A percentile compares a stretch with the other conserved stretches of the same genome.
These are phyloP conservation scores for Pythium rhizo-oryzae DNA, from an alignment of 352 stramenopile genomes.

Conservation along the genomic window DNA sequence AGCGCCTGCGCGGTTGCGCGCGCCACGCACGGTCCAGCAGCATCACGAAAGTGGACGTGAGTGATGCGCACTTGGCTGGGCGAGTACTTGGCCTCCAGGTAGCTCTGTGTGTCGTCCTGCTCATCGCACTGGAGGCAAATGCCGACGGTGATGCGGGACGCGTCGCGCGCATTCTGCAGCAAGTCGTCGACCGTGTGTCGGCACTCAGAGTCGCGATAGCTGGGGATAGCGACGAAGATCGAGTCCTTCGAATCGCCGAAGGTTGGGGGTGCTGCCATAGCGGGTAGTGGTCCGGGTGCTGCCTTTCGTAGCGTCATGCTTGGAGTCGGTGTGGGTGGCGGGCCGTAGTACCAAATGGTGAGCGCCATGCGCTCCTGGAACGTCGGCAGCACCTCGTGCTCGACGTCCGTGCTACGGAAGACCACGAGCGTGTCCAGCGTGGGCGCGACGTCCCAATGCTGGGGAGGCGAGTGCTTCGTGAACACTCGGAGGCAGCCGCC, in stretches of 20 bases:
- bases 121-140: constrained; percentile 88
- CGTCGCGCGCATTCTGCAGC: constrained; percentile 55
- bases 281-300: neutral
- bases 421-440: constrained; percentile 88
- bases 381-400: constrained; percentile 91
- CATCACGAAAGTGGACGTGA: constrained; percentile 70
- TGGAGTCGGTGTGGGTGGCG: constrained; percentile 1
- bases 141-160: constrained; percentile 78
- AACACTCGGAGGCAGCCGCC: constrained; percentile 75
- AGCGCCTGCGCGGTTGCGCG: constrained; percentile 79
- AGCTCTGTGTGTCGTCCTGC: constrained; percentile 40
- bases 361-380: constrained; percentile 87
- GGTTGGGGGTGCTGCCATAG: neutral
- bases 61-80: constrained; percentile 44
- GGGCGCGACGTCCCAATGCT: constrained; percentile 76
- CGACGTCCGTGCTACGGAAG: constrained; percentile 91
- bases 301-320: neutral
- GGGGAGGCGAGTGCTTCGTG: constrained; percentile 8
- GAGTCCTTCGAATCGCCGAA: constrained; percentile 12
- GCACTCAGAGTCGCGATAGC: constrained; percentile 92
- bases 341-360: constrained; percentile 95
- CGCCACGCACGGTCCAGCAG: constrained; percentile 91
- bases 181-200: constrained; percentile 84
- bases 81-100: constrained; percentile 44
- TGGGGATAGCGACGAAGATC: constrained; percentile 95